Evolutionary conservation across 495 filamentous ascomycete genomes (phyloP), one percentile per base, ranked within the genome.

Genomic region (Thermothielavioides terrestris): DNA sequence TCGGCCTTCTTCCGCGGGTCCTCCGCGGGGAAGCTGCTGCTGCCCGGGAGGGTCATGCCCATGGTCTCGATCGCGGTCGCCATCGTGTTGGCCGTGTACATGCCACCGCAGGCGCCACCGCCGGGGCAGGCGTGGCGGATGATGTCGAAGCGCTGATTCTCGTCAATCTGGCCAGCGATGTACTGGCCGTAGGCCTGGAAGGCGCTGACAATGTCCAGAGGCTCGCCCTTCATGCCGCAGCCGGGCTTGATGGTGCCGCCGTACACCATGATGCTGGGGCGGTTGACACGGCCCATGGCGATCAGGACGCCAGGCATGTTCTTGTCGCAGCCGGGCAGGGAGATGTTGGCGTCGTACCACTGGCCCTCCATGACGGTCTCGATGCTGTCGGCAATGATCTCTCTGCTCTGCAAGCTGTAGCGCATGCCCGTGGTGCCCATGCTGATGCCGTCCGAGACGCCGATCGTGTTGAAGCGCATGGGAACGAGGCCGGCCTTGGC

Each of bases 31-130:
- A 86, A 89, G 56, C 89, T 91, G 14, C 88, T 95, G 23, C 89
- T 95, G 5, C 94, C 92, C 11, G 92, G 88, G 25, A 98, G 77
- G 4, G 88, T 88, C 85, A 98, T 90, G 46, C 92, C 92, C 78
- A 98, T 88, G 30, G 83, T 80, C 70, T 98, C 92, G 55, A 96
- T 94, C n/a, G 90, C 90, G 5, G 84, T 84, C 38, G 92, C 92
- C 89, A 98, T 94, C 42, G 92, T 98, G 76, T 98, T 98, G 46
- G 92, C 92, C 15, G 92, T 98, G 74, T 98, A 98, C 92, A 98
- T 98, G 52, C 92, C 92, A 61, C 92, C 92, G 62, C 92, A 98
- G 17, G 94, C 92, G 52, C 92, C 92, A 52, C 83, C 76, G 38
- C 92, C 92, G 34, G 91, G 91, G 67, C 91, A 96, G 28, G 92